Conservation (phyloP, 2,329 filamentous ascomycete genomes). For the Fusarium sp. region DNA sequence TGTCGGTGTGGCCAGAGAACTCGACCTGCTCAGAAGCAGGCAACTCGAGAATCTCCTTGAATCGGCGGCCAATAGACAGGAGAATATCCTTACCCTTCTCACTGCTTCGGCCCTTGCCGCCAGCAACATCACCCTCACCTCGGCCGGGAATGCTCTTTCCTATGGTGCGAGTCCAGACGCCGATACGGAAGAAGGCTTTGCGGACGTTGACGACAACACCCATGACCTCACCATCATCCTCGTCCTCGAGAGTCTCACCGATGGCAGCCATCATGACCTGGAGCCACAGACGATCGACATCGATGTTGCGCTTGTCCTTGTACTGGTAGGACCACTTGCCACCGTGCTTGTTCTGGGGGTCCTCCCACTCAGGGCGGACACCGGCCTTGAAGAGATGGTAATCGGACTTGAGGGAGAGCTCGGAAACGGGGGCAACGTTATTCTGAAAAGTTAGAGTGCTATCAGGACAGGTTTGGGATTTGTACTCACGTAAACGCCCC, state of each 20-base stretch:
- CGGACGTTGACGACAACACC: slow-evolving; percentile 99
- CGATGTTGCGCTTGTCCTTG: slow-evolving; percentile 93
- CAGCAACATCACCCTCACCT: slow-evolving; percentile 79
- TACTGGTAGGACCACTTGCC: slow-evolving; percentile 99
- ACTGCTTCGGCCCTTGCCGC: slow-evolving; percentile 81
- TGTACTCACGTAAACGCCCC: slow-evolving; percentile 93
- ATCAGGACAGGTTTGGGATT: neutral
- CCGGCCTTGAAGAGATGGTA: slow-evolving; percentile 99
- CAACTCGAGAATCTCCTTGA: slow-evolving; percentile 93
- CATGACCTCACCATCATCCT: slow-evolving; percentile 97
- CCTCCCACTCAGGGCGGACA: slow-evolving; percentile 98
- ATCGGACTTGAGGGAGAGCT: slow-evolving; percentile 96
- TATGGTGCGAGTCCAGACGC: slow-evolving; percentile 95
- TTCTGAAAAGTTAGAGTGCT: slow-evolving; percentile 72
- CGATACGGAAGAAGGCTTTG: slow-evolving; percentile 97
- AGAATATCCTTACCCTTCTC: slow-evolving; percentile 92
- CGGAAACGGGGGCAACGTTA: slow-evolving; percentile 96
- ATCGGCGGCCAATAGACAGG: slow-evolving; percentile 85
- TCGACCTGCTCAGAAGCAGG: slow-evolving; percentile 84
- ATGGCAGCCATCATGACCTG: slow-evolving; percentile 97
- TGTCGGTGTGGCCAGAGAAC: slow-evolving; percentile 97
- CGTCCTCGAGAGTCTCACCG: slow-evolving; percentile 96
- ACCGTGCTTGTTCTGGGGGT: slow-evolving; percentile 98
- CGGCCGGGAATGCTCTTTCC: slow-evolving; percentile 86
- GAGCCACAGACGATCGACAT: slow-evolving; percentile 96